Conservation (phyloP, 495 filamentous ascomycete genomes). For the Penicillium cataractarum region DNA sequence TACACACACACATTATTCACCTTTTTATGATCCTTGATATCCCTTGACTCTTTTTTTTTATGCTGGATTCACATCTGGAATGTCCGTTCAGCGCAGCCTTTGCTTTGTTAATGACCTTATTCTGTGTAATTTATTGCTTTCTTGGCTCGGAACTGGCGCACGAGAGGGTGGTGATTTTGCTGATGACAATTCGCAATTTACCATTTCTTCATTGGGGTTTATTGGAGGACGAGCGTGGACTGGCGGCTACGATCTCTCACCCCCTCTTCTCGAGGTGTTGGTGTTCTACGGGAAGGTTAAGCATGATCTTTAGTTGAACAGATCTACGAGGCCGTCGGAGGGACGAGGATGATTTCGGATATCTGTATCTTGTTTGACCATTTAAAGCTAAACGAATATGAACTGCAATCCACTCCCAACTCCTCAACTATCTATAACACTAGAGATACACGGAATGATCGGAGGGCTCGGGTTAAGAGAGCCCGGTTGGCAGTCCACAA, state of each 20-base stretch:
- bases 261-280: background rate
- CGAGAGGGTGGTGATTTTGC: background rate
- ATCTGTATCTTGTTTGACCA: constrained; percentile 2
- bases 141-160: constrained; percentile 9
- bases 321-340: background rate
- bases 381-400: background rate
- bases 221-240: background rate
- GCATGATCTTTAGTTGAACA: background rate
- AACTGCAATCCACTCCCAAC: constrained; percentile 1
- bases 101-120: constrained; percentile 28
- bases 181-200: background rate
- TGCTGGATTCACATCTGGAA: constrained; percentile 38
- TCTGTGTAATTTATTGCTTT: constrained; percentile 27
- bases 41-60: constrained; percentile 14
- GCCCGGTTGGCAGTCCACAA: background rate
- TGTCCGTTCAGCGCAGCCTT: constrained; percentile 23
- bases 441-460: background rate
- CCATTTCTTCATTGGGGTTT: constrained; percentile 3
- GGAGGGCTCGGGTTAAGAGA: background rate
- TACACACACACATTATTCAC: background rate
- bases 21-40: constrained; percentile 14
- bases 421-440: background rate
- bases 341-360: background rate
- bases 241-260: background rate
- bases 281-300: background rate